A percentile compares a stretch with the other conserved stretches of the same genome.
These are phyloP conservation scores for Leonotis leonurus DNA, from an alignment of 257 asterid species.

Conservation along the genomic window DNA sequence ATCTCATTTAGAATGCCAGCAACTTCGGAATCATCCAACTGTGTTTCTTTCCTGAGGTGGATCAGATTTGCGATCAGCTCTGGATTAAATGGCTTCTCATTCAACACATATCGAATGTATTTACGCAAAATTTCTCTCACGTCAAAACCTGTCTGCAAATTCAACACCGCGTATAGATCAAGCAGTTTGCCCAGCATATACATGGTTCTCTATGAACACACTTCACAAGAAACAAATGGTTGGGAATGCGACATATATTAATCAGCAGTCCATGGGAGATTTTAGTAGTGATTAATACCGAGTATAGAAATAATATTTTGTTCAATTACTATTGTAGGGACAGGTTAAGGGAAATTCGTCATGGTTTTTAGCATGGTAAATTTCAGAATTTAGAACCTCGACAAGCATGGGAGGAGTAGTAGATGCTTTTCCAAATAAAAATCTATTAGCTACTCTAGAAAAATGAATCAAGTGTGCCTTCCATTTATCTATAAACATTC, in stretches of 20 bases:
- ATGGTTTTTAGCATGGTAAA: neutral
- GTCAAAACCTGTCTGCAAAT: conserved; percentile 79
- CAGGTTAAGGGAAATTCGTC: neutral
- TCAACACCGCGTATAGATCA: conserved; percentile 17
- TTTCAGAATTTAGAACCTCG: neutral
- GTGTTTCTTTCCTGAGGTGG: conserved; percentile 69
- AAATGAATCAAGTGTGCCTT: neutral
- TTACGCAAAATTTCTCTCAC: conserved; percentile 79
- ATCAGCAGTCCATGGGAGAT: neutral
- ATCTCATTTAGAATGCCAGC: conserved; percentile 80
- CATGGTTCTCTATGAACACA: no score
- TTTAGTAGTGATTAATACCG: neutral
- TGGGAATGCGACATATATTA: neutral
- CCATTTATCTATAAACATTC: conserved; percentile 3
- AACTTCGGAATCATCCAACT: conserved; percentile 69
- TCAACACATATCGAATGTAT: conserved; percentile 80
- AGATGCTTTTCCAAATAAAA: neutral
- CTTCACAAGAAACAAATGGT: no score
- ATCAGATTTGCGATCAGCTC: conserved; percentile 64
- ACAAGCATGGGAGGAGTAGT: neutral
- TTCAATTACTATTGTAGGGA: neutral
- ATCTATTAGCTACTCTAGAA: neutral
- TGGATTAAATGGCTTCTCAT: conserved; percentile 90
- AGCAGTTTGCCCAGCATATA: no score
- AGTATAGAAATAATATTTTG: neutral